Base-by-base conservation (phyloP, 176 grass and related monocot genomes). In the Carex myosuroides region DNA sequence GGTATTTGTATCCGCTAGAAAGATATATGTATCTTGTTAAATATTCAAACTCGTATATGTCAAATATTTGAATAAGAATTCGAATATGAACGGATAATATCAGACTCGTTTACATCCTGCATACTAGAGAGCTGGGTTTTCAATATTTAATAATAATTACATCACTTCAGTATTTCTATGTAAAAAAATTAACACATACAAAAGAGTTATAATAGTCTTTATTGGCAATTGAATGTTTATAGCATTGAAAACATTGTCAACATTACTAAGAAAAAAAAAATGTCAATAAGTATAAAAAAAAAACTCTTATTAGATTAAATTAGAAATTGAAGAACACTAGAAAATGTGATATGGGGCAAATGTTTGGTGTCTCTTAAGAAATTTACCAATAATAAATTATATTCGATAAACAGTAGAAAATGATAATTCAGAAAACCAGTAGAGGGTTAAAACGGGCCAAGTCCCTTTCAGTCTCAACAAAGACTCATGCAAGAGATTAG, bases 381-480 rank as follows among this genome's bases (percentile, higher is more conserved):
- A 17, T 32, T 33, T 8, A 16, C 48, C 13, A 78, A 77, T 56
- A 77, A 56, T 32, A 56, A 30, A 32, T 30, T 29, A 55, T 14
- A 37, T 69, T 39, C 65, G 24, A 4, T 80, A 22, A 52, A 26
- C 59, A 50, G 13, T 82, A 82, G 39, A 66, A 22, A 46, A 65
- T 14, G 24, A 61, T 35, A 18, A 37, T 57, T 14, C 1, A 79
- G 60, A 82, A 82, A 66, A 66, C 53, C 6, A 68, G n/a, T 26
- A 35, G 81, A 83, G 69, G 42, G 61, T 69, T 83, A 13, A 83
- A 67, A 64, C 81, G 22, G 24, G 42, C 26, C 41, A 66, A 65
- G 81, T 83, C 81, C 20, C 18, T 83, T 54, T 68, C 62, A 17
- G 7, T 22, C 59, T 82, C 24, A 69, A 53, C 41, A 48, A 83